Conservation (phyloP, 2,329 filamentous ascomycete genomes). For the Septoria linicola region DNA sequence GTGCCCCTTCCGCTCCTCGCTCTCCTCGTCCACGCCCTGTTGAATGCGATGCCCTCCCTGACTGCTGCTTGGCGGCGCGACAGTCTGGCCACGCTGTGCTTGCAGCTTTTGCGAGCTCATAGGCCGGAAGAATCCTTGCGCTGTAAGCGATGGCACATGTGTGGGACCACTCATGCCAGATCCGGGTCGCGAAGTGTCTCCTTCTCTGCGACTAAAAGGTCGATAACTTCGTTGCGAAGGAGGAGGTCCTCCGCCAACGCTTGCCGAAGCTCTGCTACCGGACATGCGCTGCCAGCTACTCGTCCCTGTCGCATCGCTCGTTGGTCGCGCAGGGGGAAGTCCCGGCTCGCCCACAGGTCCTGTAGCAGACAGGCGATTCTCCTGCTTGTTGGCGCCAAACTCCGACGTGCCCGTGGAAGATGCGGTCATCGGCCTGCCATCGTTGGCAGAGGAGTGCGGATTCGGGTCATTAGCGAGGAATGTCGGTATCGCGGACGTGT, state of each 20-base stretch:
- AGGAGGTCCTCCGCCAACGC: conserved; percentile 16
- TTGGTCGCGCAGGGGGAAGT: conserved; percentile 49
- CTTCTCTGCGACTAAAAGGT: conserved; percentile 10
- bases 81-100: conserved; percentile 70
- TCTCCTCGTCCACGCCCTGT: conserved; percentile 23
- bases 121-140: conserved; percentile 88
- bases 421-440: neutral
- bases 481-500: conserved; percentile 26
- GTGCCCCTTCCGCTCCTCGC: conserved; percentile 23
- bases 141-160: conserved; percentile 85
- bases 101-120: conserved; percentile 96
- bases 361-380: conserved; percentile 38
- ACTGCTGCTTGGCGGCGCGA: conserved; percentile 21
- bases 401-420: conserved; percentile 28
- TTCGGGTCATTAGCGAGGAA: conserved; percentile 33
- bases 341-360: conserved; percentile 50
- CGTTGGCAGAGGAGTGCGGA: conserved; percentile 1
- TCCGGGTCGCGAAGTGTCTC: conserved; percentile 49
- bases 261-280: conserved; percentile 17
- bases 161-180: conserved; percentile 65
- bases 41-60: conserved; percentile 14
- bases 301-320: conserved; percentile 18
- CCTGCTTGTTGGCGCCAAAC: conserved; percentile 20
- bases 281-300: conserved; percentile 13
- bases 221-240: conserved; percentile 20